These are phyloP conservation scores for Capronia epimyces DNA, from an alignment of 2,329 filamentous ascomycete species.

Conservation along the genomic window DNA sequence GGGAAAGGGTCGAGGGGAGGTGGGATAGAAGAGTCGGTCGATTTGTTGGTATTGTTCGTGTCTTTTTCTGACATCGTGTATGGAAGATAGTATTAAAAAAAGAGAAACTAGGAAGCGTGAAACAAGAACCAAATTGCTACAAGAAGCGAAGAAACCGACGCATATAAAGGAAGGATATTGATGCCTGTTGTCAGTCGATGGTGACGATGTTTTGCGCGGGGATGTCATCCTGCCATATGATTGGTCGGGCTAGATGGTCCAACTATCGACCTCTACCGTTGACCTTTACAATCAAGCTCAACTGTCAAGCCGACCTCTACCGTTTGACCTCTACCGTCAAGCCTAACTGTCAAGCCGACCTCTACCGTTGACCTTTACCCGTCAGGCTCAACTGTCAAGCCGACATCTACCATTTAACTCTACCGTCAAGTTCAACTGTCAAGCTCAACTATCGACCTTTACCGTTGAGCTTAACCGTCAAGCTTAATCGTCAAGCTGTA, in stretches of 20 bases:
- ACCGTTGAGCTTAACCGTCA: too few relatives aligned
- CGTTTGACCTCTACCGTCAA: too few relatives aligned
- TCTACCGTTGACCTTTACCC: too few relatives aligned
- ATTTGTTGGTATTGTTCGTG: background rate
- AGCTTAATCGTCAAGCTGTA: too few relatives aligned
- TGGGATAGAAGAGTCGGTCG: conserved; percentile 14
- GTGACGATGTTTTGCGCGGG: conserved; percentile 2
- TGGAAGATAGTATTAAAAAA: background rate
- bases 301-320: too few relatives aligned
- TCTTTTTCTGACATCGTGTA: conserved; percentile 30
- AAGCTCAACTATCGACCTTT: too few relatives aligned
- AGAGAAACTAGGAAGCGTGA: background rate
- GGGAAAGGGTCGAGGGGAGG: conserved; percentile 29
- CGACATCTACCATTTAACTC: too few relatives aligned
- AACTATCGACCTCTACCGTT: background rate
- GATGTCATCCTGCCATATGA: background rate
- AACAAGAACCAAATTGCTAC: background rate
- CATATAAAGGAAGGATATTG: background rate
- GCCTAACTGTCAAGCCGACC: too few relatives aligned
- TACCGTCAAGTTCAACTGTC: too few relatives aligned
- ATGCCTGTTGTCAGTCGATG: background rate
- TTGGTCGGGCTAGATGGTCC: background rate
- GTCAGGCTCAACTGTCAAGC: too few relatives aligned
- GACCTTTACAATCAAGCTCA: too few relatives aligned
- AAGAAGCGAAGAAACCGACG: background rate